Evolutionary conservation across 202 grass and related monocot genomes (phyloP).

Genomic region (Carex arenaria): DNA sequence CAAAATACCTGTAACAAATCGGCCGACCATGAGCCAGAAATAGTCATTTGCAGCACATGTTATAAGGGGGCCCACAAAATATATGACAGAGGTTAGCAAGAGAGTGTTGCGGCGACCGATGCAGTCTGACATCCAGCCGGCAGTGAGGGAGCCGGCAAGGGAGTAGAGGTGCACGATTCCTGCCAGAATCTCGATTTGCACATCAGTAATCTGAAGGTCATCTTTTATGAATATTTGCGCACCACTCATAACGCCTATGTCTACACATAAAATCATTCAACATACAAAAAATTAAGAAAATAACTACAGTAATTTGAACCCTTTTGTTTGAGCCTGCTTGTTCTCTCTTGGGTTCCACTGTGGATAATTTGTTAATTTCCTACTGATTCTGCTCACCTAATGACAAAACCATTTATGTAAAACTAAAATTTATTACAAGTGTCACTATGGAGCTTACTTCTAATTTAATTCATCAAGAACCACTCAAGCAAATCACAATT

Average conservation of each 20-base stretch:
- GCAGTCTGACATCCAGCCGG: conserved; percentile 58
- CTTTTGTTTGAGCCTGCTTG: neutral
- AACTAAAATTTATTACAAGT: neutral
- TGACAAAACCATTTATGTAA: neutral
- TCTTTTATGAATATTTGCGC: conserved; percentile 49
- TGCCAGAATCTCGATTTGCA: conserved; percentile 42
- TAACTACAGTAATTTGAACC: neutral
- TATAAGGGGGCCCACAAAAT: conserved; percentile 42
- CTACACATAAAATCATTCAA: conserved; percentile 15
- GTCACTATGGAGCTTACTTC: neutral
- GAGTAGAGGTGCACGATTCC: conserved; percentile 61
- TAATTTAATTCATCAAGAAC: neutral
- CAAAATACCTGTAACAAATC: conserved; percentile 49
- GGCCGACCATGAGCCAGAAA: conserved; percentile 49
- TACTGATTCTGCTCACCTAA: neutral
- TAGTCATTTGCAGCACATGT: conserved; percentile 45
- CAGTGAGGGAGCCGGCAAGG: conserved; percentile 52
- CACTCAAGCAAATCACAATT: neutral
- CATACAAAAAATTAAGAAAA: neutral
- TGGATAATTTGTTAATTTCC: neutral
- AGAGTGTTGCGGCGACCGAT: conserved; percentile 58
- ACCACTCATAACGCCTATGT: conserved; percentile 58
- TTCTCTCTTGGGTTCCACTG: neutral
- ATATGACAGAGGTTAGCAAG: conserved; percentile 46
- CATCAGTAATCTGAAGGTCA: conserved; percentile 30